Evolutionary conservation across 768 basidiomycete genomes (phyloP).

Genomic region (Auricularia sp.): DNA sequence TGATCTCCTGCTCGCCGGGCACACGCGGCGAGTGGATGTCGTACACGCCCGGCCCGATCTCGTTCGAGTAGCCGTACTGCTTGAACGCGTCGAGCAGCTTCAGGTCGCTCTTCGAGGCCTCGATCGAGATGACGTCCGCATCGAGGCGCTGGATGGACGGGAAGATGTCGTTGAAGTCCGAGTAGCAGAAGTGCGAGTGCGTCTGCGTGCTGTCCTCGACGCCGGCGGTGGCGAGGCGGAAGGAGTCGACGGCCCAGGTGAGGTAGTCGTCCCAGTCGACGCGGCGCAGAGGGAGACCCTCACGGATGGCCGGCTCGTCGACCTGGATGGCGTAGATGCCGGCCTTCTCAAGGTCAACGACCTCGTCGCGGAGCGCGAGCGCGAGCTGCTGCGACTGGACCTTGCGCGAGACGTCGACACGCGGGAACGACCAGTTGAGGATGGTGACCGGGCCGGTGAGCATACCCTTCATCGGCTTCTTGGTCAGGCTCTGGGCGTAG

Average conservation of each 20-base stretch:
- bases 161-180: conserved; percentile 99
- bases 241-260: conserved; percentile 97
- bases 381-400: conserved; percentile 97
- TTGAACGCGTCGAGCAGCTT: conserved; percentile 94
- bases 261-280: conserved; percentile 95
- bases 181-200: conserved; percentile 99
- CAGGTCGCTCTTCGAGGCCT: conserved; percentile 97
- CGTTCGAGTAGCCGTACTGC: conserved; percentile 89
- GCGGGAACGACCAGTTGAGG: conserved; percentile 99
- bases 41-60: conserved; percentile 97
- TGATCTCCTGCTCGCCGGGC: conserved; percentile 86
- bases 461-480: conserved; percentile 99
- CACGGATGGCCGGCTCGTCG: conserved; percentile 98
- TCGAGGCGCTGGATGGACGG: conserved; percentile 92
- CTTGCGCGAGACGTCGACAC: conserved; percentile 93
- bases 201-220: conserved; percentile 91
- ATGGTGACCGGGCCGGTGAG: conserved; percentile 96
- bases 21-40: conserved; percentile 99
- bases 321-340: conserved; percentile 98
- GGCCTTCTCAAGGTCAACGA: conserved; percentile 91
- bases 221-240: conserved; percentile 94
- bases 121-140: conserved; percentile 97
- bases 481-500: conserved; percentile 91
- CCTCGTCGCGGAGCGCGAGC: conserved; percentile 95
- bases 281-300: conserved; percentile 94